phyloP scores from a whole-genome alignment of 2,329 filamentous ascomycete species.

The Clarireedia paspali region DNA sequence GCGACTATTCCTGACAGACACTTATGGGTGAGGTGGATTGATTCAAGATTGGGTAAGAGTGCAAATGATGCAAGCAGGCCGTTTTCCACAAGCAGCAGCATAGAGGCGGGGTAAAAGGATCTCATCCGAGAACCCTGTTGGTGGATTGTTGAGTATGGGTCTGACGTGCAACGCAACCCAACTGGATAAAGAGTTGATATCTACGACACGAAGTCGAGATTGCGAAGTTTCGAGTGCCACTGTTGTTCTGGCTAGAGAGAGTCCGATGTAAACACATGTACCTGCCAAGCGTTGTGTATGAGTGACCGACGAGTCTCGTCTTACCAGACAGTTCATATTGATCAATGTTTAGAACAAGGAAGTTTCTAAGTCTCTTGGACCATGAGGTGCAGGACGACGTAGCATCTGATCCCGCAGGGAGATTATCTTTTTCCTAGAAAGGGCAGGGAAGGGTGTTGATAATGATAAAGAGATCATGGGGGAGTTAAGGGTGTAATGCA shows the following conservation, averaged over 20 bases:
- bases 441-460: neutral
- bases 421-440: neutral
- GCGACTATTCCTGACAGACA: neutral
- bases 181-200: neutral
- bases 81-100: conserved; percentile 7
- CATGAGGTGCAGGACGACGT: neutral
- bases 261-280: conserved; percentile 1
- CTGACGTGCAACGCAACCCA: neutral
- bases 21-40: neutral
- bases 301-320: conserved; percentile 1
- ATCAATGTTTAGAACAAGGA: neutral
- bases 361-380: neutral
- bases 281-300: neutral
- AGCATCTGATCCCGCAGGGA: neutral
- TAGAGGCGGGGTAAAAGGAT: conserved; percentile 5
- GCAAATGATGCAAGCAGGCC: conserved; percentile 11
- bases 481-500: neutral
- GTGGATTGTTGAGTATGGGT: neutral
- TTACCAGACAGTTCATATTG: conserved; percentile 3
- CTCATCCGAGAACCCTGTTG: neutral
- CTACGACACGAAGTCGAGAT: neutral
- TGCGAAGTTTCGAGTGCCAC: neutral
- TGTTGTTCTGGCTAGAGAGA: neutral
- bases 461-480: neutral
- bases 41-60: conserved; percentile 2